These are phyloP conservation scores for Penicillium sp. DNA, from an alignment of 2,329 filamentous ascomycete species.

Conservation along the genomic window DNA sequence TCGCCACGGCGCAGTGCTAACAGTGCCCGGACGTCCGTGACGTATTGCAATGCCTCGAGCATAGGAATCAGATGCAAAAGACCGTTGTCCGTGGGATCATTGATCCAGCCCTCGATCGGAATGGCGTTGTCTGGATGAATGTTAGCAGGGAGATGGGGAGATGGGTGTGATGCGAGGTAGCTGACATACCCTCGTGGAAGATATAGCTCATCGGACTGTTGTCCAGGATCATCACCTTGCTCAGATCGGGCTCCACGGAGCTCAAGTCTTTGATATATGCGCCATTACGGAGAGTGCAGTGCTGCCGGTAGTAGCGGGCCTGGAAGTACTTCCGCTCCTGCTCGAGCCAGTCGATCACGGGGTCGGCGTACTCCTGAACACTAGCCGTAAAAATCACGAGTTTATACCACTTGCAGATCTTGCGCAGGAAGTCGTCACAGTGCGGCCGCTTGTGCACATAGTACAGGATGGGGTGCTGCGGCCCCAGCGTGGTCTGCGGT, in stretches of 20 bases:
- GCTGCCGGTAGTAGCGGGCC: constrained; percentile 88
- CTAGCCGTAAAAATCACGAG: constrained; percentile 94
- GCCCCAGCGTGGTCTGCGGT: constrained; percentile 63
- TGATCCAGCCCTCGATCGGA: constrained; percentile 99
- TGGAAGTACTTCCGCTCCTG: constrained; percentile 95
- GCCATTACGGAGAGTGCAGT: constrained; percentile 91
- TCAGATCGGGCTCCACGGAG: constrained; percentile 91
- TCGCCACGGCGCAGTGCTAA: constrained; percentile 86
- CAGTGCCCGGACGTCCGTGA: constrained; percentile 88
- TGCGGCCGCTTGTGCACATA: constrained; percentile 97
- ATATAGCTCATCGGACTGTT: constrained; percentile 98
- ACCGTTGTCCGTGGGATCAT: constrained; percentile 94
- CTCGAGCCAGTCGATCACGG: constrained; percentile 98
- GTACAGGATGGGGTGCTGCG: constrained; percentile 94
- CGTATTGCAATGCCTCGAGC: constrained; percentile 91
- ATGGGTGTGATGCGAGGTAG: not conserved
- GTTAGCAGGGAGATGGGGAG: not conserved
- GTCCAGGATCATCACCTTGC: constrained; percentile 97
- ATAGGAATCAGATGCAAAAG: constrained; percentile 87
- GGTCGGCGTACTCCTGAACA: constrained; percentile 97
- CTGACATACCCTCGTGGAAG: constrained; percentile 84
- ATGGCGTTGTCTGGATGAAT: constrained; percentile 80
- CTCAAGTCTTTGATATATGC: constrained; percentile 98
- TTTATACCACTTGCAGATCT: constrained; percentile 97
- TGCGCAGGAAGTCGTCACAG: constrained; percentile 92